Percentiles rank a stretch among this genome's conserved stretches.
Conservation (phyloP, 2,329 filamentous ascomycete genomes). For the Zymoseptoria brevis region DNA sequence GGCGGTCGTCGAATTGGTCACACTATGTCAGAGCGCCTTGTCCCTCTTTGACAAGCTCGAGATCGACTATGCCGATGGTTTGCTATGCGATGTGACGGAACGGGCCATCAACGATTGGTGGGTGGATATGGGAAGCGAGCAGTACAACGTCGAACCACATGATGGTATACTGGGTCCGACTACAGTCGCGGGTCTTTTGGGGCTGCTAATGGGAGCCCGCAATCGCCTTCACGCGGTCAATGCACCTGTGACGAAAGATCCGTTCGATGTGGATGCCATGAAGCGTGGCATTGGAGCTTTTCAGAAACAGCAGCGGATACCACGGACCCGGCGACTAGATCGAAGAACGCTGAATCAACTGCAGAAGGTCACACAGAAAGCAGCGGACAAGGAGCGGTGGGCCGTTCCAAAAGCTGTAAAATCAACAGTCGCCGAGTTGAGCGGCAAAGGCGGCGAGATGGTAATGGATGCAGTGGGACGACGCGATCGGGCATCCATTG, state of each 20-base stretch:
- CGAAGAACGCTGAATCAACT: constrained; percentile 73
- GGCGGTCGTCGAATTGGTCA: constrained; percentile 80
- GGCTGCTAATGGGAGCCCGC: constrained; percentile 79
- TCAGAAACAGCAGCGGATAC: constrained; percentile 79
- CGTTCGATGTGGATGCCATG: constrained; percentile 74
- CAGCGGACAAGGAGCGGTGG: constrained; percentile 82
- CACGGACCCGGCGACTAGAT: constrained; percentile 70
- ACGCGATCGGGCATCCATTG: constrained; percentile 79
- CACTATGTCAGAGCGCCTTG: constrained; percentile 81
- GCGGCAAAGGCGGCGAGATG: constrained; percentile 88
- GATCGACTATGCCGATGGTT: constrained; percentile 81
- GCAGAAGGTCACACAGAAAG: constrained; percentile 79
- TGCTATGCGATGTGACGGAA: constrained; percentile 90
- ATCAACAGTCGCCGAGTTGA: constrained; percentile 86
- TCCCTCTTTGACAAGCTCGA: constrained; percentile 81
- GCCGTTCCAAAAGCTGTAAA: constrained; percentile 90
- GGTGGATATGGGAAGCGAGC: constrained; percentile 83
- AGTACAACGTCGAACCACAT: constrained; percentile 85
- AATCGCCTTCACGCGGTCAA: constrained; percentile 81
- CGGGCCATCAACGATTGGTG: constrained; percentile 89
- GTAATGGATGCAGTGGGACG: constrained; percentile 86
- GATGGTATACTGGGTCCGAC: constrained; percentile 90
- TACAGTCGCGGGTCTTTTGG: constrained; percentile 79
- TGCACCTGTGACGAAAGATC: constrained; percentile 79
- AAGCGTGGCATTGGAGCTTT: constrained; percentile 82